Conservation (phyloP, 306 rosid genomes). For the Corylus americana region DNA sequence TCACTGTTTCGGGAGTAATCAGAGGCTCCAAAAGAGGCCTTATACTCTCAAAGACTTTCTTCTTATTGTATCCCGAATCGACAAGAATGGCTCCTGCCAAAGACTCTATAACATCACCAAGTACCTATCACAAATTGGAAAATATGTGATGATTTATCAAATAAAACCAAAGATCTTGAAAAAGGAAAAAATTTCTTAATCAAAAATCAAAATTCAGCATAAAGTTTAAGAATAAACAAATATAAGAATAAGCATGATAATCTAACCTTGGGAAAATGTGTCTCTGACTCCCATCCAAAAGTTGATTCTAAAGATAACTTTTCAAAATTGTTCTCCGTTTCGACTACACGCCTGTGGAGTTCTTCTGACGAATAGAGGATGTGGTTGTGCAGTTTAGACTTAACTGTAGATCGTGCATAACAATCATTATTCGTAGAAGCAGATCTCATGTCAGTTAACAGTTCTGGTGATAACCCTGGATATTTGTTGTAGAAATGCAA, state of each 20-base stretch:
- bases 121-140: conserved; percentile 50
- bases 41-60: conserved; percentile 54
- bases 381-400: conserved; percentile 59
- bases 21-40: conserved; percentile 73
- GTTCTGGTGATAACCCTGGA: conserved; percentile 68
- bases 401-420: conserved; percentile 64
- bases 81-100: conserved; percentile 79
- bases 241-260: background rate
- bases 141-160: conserved; percentile 11
- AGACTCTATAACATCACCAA: conserved; percentile 82
- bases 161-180: background rate
- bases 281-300: conserved; percentile 73
- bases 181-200: background rate
- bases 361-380: conserved; percentile 56
- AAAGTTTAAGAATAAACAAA: background rate
- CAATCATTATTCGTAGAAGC: conserved; percentile 78
- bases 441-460: conserved; percentile 77
- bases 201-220: background rate
- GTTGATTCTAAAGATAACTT: conserved; percentile 39
- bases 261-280: conserved; percentile 74
- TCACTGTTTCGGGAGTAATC: conserved; percentile 58
- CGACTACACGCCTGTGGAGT: conserved; percentile 50
- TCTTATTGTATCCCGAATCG: conserved; percentile 61
- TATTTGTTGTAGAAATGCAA: conserved; percentile 49
- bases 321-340: conserved; percentile 31